These are phyloP conservation scores for Neofusicoccum sp. DNA, from an alignment of 2,329 filamentous ascomycete species.

Conservation along the genomic window DNA sequence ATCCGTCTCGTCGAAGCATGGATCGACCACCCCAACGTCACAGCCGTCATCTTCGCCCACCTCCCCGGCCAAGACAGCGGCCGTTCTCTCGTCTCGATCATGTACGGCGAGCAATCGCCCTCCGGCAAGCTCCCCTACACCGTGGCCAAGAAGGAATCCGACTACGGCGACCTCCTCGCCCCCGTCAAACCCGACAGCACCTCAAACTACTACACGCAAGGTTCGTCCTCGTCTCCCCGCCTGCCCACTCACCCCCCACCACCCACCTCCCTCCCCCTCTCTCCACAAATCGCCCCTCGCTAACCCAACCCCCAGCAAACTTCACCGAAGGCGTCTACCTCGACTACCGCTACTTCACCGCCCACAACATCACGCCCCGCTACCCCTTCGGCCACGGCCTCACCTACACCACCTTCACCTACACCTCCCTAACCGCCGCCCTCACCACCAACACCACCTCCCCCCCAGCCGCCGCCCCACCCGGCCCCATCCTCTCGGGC, in stretches of 20 bases:
- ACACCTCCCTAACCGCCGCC: conserved; percentile 31
- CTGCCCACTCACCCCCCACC: conserved; percentile 66
- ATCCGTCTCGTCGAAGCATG: conserved; percentile 37
- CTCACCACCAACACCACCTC: conserved; percentile 28
- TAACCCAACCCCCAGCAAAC: conserved; percentile 30
- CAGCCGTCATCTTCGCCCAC: conserved; percentile 40
- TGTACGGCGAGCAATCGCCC: conserved; percentile 59
- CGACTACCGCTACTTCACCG: conserved; percentile 55
- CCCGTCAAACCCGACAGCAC: conserved; percentile 55
- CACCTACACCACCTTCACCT: conserved; percentile 43
- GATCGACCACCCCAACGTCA: conserved; percentile 37
- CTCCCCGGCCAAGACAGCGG: conserved; percentile 45
- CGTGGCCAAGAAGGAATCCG: conserved; percentile 32
- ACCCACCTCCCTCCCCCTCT: too few relatives aligned
- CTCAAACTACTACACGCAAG: conserved; percentile 28
- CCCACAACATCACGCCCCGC: conserved; percentile 25
- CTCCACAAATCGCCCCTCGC: conserved; percentile 63
- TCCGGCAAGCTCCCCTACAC: conserved; percentile 58
- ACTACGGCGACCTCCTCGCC: conserved; percentile 58
- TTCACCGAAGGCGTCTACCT: conserved; percentile 54
- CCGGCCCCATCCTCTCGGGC: background rate
- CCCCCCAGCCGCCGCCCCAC: conserved; percentile 22
- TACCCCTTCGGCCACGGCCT: conserved; percentile 40
- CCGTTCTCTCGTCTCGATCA: conserved; percentile 46
- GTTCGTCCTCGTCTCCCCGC: conserved; percentile 47